Base-by-base conservation (phyloP, 164 flowering plant genomes). In the Tetrastigma voinierianum region DNA sequence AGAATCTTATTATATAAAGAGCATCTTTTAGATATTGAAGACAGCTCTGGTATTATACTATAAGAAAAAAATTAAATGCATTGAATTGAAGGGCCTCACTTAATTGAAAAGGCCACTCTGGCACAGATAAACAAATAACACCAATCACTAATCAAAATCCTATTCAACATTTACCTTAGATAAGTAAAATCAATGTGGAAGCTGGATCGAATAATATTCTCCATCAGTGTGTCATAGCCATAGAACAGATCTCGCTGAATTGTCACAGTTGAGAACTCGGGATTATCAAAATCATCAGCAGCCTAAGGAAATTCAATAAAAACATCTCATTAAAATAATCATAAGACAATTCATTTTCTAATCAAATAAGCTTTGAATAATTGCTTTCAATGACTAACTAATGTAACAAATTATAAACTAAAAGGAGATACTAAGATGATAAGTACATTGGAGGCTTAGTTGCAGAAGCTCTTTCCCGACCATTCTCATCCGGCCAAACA, bases 401-500 rank as follows among this genome's bases (percentile, higher is more conserved):
- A 0, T 32, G 40, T 32, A 3, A 14, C 8, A 54, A 1, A 62
- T 24, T 6, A 16, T 23, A 32, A 48, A 18, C 8, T n/a, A n/a
- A 23, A 12, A 56, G 14, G 1, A 64, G 25, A 44, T 32, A 54
- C 16, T 13, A 19, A 19, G 60, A 20, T 52, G 17, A 10, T 44
- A 52, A 18, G 83, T 80, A 91, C 98, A 72, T 82, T 12, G 94
- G 90, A 53, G 97, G 91, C 63, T 82, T 66, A 16, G 96, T 81
- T 62, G 85, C 82, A 54, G 70, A 70, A 70, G 97, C 94, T 83
- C 85, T 86, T 74, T 92, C 94, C 90, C 77, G 84, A 6, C 97
- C 96, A 76, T 90, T 89, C 76, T 95, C 97, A 75, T 95, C 97
- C 2, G 99, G 97, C 97, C 97, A 95, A 70, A 95, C 99, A 78